A percentile compares a stretch with the other conserved stretches of the same genome.
phyloP scores from a whole-genome alignment of 2,329 filamentous ascomycete species.

The Exophiala phaeomuriformis region DNA sequence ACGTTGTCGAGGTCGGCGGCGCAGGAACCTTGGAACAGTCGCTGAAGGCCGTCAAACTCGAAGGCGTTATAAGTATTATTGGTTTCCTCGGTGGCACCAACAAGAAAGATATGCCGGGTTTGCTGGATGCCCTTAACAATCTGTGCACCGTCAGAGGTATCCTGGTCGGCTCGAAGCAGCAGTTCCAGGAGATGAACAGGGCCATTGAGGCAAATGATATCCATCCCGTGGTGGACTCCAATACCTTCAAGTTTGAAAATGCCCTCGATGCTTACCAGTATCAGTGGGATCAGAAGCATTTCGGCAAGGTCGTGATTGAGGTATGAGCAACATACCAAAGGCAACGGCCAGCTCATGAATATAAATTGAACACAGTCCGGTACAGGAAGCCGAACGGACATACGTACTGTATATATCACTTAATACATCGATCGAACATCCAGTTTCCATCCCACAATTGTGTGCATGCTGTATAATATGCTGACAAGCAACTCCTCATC shows the following conservation, averaged over 20 bases:
- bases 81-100: constrained; percentile 43
- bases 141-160: constrained; percentile 52
- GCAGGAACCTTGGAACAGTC: constrained; percentile 52
- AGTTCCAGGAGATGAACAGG: constrained; percentile 53
- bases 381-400: too few relatives aligned
- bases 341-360: neutral
- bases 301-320: constrained; percentile 48
- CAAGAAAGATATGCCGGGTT: constrained; percentile 41
- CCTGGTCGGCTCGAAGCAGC: constrained; percentile 48
- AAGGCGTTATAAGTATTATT: constrained; percentile 46
- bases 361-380: neutral
- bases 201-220: constrained; percentile 54
- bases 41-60: constrained; percentile 41
- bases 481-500: neutral
- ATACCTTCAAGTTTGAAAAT: constrained; percentile 48
- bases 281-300: constrained; percentile 47
- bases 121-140: constrained; percentile 43
- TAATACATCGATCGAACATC: too few relatives aligned
- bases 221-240: constrained; percentile 53
- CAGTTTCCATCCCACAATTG: too few relatives aligned
- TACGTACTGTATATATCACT: too few relatives aligned
- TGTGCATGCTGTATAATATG: neutral
- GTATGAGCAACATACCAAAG: neutral
- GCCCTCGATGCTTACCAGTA: constrained; percentile 49
- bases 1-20: constrained; percentile 59